Percentiles rank a stretch among this genome's conserved stretches.
These are phyloP conservation scores for Rhodosorus marinus DNA, from an alignment of 23 red algal species.

Conservation along the genomic window DNA sequence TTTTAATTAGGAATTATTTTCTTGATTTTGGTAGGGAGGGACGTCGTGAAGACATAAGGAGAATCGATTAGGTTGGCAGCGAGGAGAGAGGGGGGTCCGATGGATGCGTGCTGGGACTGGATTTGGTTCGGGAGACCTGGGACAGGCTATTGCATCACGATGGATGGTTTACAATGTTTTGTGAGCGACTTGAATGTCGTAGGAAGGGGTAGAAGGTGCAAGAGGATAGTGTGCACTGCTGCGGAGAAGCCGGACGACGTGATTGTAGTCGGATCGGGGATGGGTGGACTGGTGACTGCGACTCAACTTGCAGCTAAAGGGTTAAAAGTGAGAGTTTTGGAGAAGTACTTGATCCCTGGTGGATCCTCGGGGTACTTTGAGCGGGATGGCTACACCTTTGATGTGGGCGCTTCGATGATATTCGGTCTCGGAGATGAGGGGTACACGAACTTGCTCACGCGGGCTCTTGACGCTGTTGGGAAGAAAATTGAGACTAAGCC, in stretches of 20 bases:
- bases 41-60: too few species aligned
- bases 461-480: constrained; percentile 36
- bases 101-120: too few species aligned
- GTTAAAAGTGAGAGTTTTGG: constrained; percentile 50
- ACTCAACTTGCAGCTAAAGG: constrained; percentile 65
- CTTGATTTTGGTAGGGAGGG: too few species aligned
- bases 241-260: constrained; percentile 42
- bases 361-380: constrained; percentile 47
- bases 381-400: constrained; percentile 58
- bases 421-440: constrained; percentile 69
- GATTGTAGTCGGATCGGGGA: constrained; percentile 79
- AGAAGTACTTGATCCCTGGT: constrained; percentile 78
- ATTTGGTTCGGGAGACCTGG: too few species aligned
- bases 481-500: constrained; percentile 42
- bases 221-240: too few species aligned
- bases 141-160: too few species aligned
- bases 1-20: too few species aligned
- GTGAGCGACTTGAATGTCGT: too few species aligned
- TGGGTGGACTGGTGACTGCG: constrained; percentile 66
- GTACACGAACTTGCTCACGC: constrained; percentile 68
- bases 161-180: too few species aligned
- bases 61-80: too few species aligned
- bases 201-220: too few species aligned
- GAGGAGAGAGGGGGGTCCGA: too few species aligned
- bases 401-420: constrained; percentile 96